These are phyloP conservation scores for Aurantiochytrium sp. DNA, from an alignment of 108 stramenopile species.

Conservation along the genomic window DNA sequence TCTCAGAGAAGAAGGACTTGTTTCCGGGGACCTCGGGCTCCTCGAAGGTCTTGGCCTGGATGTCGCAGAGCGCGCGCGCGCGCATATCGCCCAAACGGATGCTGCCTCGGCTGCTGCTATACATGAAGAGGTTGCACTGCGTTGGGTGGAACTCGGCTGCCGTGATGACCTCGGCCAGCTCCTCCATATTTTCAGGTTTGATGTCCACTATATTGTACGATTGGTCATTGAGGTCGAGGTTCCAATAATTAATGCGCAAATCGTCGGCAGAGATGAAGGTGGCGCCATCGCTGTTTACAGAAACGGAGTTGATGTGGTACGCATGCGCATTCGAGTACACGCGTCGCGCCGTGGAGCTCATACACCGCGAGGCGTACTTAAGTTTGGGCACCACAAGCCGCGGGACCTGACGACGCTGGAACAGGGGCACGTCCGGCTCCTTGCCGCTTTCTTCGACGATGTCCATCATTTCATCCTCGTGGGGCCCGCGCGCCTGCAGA, in stretches of 20 bases:
- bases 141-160: constrained; percentile 54
- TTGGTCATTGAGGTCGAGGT: constrained; percentile 32
- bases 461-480: background rate
- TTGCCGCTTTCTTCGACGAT: constrained; percentile 14
- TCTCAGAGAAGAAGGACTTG: constrained; percentile 60
- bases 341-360: constrained; percentile 38
- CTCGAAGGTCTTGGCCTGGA: constrained; percentile 23
- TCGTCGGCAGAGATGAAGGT: constrained; percentile 61
- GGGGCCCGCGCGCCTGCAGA: background rate
- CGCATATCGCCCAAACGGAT: constrained; percentile 46
- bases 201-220: constrained; percentile 55
- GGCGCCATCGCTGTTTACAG: constrained; percentile 47
- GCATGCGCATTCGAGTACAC: constrained; percentile 57
- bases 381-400: constrained; percentile 27
- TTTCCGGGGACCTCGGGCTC: constrained; percentile 18
- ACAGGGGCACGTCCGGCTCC: background rate
- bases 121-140: constrained; percentile 47
- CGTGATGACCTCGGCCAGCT: constrained; percentile 64
- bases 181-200: constrained; percentile 63
- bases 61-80: constrained; percentile 27
- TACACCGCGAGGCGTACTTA: background rate
- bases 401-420: background rate
- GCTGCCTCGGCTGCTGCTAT: constrained; percentile 43
- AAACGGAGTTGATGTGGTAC: constrained; percentile 61
- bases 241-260: constrained; percentile 61